Percentiles rank a stretch among this genome's conserved stretches.
Conservation (phyloP, 139 green algal species). For the Chlorella ohadii region DNA sequence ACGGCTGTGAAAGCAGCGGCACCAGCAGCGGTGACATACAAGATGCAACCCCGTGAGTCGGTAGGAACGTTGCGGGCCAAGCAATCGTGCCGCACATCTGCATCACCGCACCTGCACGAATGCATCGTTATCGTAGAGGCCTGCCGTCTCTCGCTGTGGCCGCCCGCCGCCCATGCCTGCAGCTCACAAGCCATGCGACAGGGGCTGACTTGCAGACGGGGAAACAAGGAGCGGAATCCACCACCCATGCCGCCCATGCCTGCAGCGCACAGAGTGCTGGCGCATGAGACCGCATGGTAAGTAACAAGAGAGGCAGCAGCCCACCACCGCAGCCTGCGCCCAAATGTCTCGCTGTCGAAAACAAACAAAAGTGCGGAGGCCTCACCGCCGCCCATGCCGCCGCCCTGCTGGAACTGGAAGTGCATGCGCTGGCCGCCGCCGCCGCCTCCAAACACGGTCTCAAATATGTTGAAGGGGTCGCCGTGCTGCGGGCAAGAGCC, state of each 20-base stretch:
- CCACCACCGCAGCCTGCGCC: too few species aligned
- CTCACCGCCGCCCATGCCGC: constrained; percentile 43
- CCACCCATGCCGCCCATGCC: constrained; percentile 35
- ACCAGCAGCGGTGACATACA: too few species aligned
- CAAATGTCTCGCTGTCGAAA: too few species aligned
- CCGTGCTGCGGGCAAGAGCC: constrained; percentile 43
- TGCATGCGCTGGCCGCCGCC: constrained; percentile 39
- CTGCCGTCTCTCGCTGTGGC: constrained; percentile 5
- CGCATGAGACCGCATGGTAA: too few species aligned
- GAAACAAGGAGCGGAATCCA: too few species aligned
- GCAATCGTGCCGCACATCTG: background rate
- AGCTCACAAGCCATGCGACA: too few species aligned
- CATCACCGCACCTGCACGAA: constrained; percentile 22
- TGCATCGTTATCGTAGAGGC: background rate
- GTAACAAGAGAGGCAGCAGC: too few species aligned
- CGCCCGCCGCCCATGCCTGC: constrained; percentile 13
- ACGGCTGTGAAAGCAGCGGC: background rate
- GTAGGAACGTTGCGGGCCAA: too few species aligned
- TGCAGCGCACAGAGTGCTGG: too few species aligned
- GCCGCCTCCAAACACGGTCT: constrained; percentile 80
- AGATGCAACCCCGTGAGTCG: too few species aligned
- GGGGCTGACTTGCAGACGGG: too few species aligned
- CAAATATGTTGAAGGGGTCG: constrained; percentile 86
- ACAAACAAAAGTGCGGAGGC: too few species aligned
- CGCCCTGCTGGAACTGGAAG: constrained; percentile 48